Percentiles rank a stretch among this genome's conserved stretches.
phyloP scores from a whole-genome alignment of 306 rosid genomes.

The Geum urbanum region DNA sequence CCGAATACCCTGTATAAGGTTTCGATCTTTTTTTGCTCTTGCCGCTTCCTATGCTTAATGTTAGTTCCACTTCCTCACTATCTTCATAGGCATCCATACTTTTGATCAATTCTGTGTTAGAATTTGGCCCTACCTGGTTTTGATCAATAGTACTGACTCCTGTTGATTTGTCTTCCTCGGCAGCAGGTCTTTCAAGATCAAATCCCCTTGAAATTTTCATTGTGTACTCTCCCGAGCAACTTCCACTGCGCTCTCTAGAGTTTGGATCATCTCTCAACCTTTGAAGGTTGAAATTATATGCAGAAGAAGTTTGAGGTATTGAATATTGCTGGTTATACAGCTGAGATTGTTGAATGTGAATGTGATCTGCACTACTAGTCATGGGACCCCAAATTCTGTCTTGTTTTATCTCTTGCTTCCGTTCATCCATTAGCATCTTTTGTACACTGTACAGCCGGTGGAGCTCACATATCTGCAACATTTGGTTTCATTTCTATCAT shows the following conservation, averaged over 20 bases:
- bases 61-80: conserved; percentile 73
- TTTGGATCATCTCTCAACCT: conserved; percentile 47
- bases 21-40: conserved; percentile 46
- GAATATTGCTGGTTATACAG: conserved; percentile 33
- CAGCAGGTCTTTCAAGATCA: conserved; percentile 69
- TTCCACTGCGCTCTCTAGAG: conserved; percentile 70
- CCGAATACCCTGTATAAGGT: conserved; percentile 10
- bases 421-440: conserved; percentile 68
- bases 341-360: conserved; percentile 30
- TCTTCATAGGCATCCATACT: conserved; percentile 41
- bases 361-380: conserved; percentile 29
- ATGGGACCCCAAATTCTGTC: conserved; percentile 31
- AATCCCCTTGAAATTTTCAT: conserved; percentile 53
- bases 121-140: conserved; percentile 50
- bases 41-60: conserved; percentile 80
- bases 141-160: conserved; percentile 35
- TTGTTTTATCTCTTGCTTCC: conserved; percentile 42
- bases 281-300: conserved; percentile 34
- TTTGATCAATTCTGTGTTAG: conserved; percentile 25
- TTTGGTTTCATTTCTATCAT: conserved; percentile 14
- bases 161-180: conserved; percentile 40
- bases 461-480: conserved; percentile 72
- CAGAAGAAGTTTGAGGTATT: conserved; percentile 25
- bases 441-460: conserved; percentile 76
- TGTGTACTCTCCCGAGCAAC: conserved; percentile 59